Conservation (phyloP, 192 early-diverging fungal species). For the Rhizophagus clarus region DNA sequence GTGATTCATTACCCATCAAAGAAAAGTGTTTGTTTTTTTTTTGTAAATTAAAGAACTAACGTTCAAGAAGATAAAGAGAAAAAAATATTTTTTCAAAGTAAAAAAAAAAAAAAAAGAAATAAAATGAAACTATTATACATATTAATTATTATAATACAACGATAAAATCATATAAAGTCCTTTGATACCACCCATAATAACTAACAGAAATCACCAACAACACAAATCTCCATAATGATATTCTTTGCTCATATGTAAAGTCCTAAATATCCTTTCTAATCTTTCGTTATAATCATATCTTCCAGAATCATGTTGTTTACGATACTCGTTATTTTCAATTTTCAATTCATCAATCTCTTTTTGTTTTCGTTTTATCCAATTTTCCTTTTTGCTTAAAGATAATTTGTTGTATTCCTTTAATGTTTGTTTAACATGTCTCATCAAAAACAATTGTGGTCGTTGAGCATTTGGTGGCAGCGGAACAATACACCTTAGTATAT, state of each 20-base stretch:
- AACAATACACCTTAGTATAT: not conserved
- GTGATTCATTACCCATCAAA: too few species aligned
- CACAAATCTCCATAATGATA: not conserved
- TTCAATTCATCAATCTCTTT: not conserved
- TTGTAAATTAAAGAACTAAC: too few species aligned
- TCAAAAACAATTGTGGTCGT: not conserved
- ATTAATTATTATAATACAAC: too few species aligned
- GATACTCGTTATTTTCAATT: not conserved
- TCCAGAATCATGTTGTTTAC: not conserved
- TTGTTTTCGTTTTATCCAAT: not conserved
- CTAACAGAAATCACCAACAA: too few species aligned
- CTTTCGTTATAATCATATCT: slow-evolving; percentile 7
- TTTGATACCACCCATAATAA: too few species aligned
- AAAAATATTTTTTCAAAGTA: too few species aligned
- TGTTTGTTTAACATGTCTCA: not conserved
- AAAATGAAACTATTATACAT: too few species aligned
- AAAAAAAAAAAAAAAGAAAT: too few species aligned
- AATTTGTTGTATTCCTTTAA: not conserved
- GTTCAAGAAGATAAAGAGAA: too few species aligned
- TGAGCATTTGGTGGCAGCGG: not conserved
- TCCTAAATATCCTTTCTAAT: slow-evolving; percentile 3
- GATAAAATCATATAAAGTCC: too few species aligned
- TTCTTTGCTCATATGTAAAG: slow-evolving; percentile 2
- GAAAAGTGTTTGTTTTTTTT: too few species aligned
- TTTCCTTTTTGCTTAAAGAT: not conserved